phyloP scores from a whole-genome alignment of 345 rosid genomes.

The Reutealis trisperma region DNA sequence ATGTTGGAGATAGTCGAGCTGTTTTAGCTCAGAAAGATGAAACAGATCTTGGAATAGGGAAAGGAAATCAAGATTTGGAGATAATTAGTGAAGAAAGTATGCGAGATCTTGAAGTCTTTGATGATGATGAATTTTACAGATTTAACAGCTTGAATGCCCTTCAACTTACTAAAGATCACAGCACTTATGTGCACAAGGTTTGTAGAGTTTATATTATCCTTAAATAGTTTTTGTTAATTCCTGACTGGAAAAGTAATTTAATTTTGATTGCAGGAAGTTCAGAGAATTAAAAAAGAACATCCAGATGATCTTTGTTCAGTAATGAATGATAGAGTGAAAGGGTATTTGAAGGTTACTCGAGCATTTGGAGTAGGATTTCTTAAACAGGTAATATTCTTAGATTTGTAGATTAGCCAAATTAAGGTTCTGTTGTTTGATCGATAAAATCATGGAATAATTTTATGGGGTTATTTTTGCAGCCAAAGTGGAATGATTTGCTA shows the following conservation, averaged over 20 bases:
- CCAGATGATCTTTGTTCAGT: constrained; percentile 71
- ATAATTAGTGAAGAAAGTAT: constrained; percentile 30
- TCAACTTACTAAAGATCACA: constrained; percentile 86
- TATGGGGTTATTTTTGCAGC: constrained; percentile 15
- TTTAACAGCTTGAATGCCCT: constrained; percentile 40
- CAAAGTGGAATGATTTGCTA: constrained; percentile 36
- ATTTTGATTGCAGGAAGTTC: constrained; percentile 63
- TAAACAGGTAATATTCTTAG: constrained; percentile 56
- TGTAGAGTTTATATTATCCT: neutral
- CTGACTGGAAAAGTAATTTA: too few species aligned
- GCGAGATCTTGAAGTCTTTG: constrained; percentile 9
- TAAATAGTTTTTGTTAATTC: too few species aligned
- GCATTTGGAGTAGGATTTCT: constrained; percentile 97
- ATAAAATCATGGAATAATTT: neutral
- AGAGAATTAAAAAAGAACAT: constrained; percentile 76
- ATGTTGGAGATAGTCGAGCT: constrained; percentile 89
- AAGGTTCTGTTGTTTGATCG: too few species aligned
- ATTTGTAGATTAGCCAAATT: neutral
- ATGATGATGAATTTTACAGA: constrained; percentile 24
- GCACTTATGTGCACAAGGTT: constrained; percentile 74
- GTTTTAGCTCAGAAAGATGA: constrained; percentile 58
- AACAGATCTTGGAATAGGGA: constrained; percentile 40
- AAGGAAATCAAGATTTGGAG: constrained; percentile 66
- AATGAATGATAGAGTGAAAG: constrained; percentile 84
- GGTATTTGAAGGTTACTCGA: constrained; percentile 90